phyloP scores from a whole-genome alignment of 768 basidiomycete species.

The Rickenella mellea region DNA sequence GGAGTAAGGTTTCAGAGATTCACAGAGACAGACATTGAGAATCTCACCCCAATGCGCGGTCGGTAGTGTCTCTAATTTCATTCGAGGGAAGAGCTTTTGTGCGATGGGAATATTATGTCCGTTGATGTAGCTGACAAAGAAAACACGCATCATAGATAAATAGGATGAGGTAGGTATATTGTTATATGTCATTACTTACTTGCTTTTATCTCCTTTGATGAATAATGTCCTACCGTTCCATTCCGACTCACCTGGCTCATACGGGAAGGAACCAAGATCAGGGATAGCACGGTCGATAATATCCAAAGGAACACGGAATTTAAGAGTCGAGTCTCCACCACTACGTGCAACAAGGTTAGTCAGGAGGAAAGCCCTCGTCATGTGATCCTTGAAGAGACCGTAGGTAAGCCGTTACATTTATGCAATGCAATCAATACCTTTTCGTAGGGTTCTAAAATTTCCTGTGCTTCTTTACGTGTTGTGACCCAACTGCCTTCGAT shows the following conservation, averaged over 20 bases:
- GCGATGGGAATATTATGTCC: conserved; percentile 53
- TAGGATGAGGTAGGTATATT: neutral
- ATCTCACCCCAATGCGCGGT: conserved; percentile 80
- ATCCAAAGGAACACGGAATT: conserved; percentile 67
- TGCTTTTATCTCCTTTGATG: conserved; percentile 72
- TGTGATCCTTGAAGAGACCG: conserved; percentile 44
- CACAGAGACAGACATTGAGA: conserved; percentile 1
- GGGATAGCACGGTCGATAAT: conserved; percentile 52
- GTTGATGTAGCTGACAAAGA: conserved; percentile 59
- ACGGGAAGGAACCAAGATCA: conserved; percentile 75
- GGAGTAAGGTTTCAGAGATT: neutral
- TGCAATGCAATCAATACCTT: conserved; percentile 31
- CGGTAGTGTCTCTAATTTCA: conserved; percentile 53
- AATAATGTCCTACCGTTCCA: conserved; percentile 60
- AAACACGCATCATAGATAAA: neutral
- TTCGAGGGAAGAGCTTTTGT: conserved; percentile 64
- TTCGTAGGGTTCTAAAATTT: conserved; percentile 52
- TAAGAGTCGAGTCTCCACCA: conserved; percentile 25
- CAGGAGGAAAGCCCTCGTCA: conserved; percentile 72
- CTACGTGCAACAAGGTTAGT: conserved; percentile 57
- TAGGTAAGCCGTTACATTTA: neutral
- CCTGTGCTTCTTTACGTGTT: conserved; percentile 62
- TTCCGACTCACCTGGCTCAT: conserved; percentile 38
- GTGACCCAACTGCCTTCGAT: conserved; percentile 51
- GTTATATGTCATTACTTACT: conserved; percentile 43